Percentiles rank a stretch among this genome's conserved stretches.
phyloP scores from a whole-genome alignment of 768 basidiomycete genomes.

The Coprinellus aureogranulatus region DNA sequence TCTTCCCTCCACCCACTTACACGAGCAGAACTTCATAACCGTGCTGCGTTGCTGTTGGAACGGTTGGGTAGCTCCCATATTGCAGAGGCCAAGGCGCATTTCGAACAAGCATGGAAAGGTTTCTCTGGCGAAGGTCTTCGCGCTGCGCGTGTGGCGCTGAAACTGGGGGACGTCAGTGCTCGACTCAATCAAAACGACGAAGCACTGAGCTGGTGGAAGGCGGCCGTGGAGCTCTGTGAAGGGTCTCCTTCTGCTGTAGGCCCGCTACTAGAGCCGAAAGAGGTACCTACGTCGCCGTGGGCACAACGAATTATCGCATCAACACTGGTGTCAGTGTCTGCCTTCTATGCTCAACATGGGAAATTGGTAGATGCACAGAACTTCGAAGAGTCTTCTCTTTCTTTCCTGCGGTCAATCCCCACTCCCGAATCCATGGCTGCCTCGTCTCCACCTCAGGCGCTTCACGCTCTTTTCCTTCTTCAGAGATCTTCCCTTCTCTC shows the following conservation, averaged over 20 bases:
- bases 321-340: slow-evolving; percentile 68
- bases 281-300: slow-evolving; percentile 53
- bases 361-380: slow-evolving; percentile 52
- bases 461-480: slow-evolving; percentile 65
- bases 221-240: slow-evolving; percentile 48
- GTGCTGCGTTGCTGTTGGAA: slow-evolving; percentile 58
- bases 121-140: slow-evolving; percentile 37
- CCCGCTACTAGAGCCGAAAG: slow-evolving; percentile 31
- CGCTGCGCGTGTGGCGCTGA: slow-evolving; percentile 57
- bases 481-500: slow-evolving; percentile 75
- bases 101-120: slow-evolving; percentile 56
- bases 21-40: slow-evolving; percentile 50
- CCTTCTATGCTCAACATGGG: slow-evolving; percentile 61
- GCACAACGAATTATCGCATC: slow-evolving; percentile 63
- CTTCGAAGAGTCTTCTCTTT: slow-evolving; percentile 55
- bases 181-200: slow-evolving; percentile 51
- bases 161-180: slow-evolving; percentile 64
- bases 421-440: slow-evolving; percentile 41
- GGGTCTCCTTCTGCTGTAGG: slow-evolving; percentile 21
- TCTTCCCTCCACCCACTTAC: slow-evolving; percentile 47
- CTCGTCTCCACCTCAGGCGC: slow-evolving; percentile 52
- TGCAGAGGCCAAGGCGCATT: slow-evolving; percentile 53
- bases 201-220: slow-evolving; percentile 69
- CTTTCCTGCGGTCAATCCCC: slow-evolving; percentile 53
- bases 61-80: slow-evolving; percentile 54